Evolutionary conservation across 129 eudicot species (phyloP).

Genomic region (Helianthus annuus): DNA sequence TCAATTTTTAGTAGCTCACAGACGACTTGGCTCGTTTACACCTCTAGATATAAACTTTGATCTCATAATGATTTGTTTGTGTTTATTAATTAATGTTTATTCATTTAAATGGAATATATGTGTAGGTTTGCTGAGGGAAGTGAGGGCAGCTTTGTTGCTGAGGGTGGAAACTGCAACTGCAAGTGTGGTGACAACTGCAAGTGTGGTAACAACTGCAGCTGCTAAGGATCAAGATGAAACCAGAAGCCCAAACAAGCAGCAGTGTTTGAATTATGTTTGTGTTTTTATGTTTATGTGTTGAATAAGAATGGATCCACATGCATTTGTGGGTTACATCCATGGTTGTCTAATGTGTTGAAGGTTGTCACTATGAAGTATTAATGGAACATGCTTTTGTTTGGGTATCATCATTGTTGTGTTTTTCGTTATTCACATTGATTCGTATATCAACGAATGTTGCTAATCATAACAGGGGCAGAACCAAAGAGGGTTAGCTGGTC

Average conservation of each 20-base stretch:
- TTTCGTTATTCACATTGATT: neutral
- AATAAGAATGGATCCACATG: slow-evolving; percentile 31
- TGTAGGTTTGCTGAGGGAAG: slow-evolving; percentile 44
- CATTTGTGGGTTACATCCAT: slow-evolving; percentile 23
- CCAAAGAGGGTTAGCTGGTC: too few relatives aligned
- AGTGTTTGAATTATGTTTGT: slow-evolving; percentile 21
- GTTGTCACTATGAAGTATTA: slow-evolving; percentile 26
- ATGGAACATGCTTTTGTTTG: slow-evolving; percentile 34
- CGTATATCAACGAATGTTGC: neutral
- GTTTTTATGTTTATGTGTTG: slow-evolving; percentile 31
- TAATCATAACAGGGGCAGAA: neutral
- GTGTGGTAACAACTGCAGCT: slow-evolving; percentile 61
- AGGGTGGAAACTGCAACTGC: slow-evolving; percentile 49
- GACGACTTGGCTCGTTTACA: too few relatives aligned
- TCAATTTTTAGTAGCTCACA: too few relatives aligned
- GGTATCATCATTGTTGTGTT: slow-evolving; percentile 1
- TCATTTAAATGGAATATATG: neutral
- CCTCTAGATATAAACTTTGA: neutral
- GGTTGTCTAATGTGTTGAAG: slow-evolving; percentile 30
- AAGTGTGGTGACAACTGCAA: slow-evolving; percentile 65
- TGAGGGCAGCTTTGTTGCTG: slow-evolving; percentile 48
- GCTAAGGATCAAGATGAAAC: slow-evolving; percentile 31
- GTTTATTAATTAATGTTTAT: neutral
- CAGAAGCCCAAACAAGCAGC: slow-evolving; percentile 5
- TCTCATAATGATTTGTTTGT: neutral